Percentiles rank a stretch among this genome's conserved stretches.
phyloP scores from a whole-genome alignment of 306 rosid genomes.

The Parietaria judaica region DNA sequence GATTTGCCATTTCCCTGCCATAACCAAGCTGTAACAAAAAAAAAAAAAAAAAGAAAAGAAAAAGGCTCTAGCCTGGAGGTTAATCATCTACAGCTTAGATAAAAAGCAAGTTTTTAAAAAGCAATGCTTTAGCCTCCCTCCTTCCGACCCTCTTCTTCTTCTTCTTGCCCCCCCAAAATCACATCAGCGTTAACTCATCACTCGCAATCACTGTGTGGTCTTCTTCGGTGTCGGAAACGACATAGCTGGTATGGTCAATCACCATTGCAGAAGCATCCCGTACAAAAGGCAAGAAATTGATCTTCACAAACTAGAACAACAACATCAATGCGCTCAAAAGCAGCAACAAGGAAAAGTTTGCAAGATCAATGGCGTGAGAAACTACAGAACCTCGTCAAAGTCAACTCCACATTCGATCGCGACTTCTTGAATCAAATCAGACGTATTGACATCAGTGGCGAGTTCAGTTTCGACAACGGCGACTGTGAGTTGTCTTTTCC shows the following conservation, averaged over 20 bases:
- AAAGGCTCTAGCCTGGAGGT: too few relatives aligned
- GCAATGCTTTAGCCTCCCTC: too few relatives aligned
- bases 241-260: slow-evolving; percentile 79
- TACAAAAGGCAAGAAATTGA: neutral
- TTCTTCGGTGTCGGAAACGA: slow-evolving; percentile 68
- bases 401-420: slow-evolving; percentile 88
- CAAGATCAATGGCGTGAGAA: neutral
- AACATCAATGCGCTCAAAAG: too few relatives aligned
- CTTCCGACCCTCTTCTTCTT: slow-evolving; percentile 61
- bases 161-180: slow-evolving; percentile 64
- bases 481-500: too few relatives aligned
- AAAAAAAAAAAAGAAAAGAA: too few relatives aligned
- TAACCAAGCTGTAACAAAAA: too few relatives aligned
- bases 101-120: too few relatives aligned
- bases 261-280: slow-evolving; percentile 71
- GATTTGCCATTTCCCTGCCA: too few relatives aligned
- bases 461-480: too few relatives aligned
- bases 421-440: slow-evolving; percentile 78
- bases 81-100: too few relatives aligned
- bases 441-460: slow-evolving; percentile 65
- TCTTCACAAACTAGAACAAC: neutral
- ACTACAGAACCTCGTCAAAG: slow-evolving; percentile 71
- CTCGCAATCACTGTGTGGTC: slow-evolving; percentile 89
- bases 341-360: neutral
- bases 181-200: slow-evolving; percentile 65